Evolutionary conservation across 306 rosid species (phyloP), one percentile per base, ranked within the genome.

Genomic region (Pyrus bretschneideri): DNA sequence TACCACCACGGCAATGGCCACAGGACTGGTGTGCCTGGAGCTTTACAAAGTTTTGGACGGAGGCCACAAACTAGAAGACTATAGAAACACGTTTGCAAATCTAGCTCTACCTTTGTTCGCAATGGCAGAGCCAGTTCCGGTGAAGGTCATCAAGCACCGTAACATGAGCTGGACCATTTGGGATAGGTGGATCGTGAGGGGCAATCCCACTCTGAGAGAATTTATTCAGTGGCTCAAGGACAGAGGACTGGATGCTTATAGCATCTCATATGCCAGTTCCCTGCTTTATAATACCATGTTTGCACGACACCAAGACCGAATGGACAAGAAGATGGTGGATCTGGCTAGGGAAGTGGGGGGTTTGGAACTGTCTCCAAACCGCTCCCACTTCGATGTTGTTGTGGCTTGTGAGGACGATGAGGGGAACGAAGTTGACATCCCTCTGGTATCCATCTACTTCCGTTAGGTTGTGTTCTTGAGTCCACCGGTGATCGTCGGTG

Each of bases 371-470:
- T 97, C 96, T 67, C 9, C 88, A 9, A 88, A 92, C 79, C 96
- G 98, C 42, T 69, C 79, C 21, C 98, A 92, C 77, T 73, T 92
- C 51, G 98, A 95, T 51, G 90, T 92, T 6, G 97, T 95, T 5
- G 99, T 89, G 42, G 99, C 99, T 11, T 95, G 99, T 1, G 99
- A 95, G 88, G 99, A 95, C 33, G 97, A 95, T 0, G 97, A 92
- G 42, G 97, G 90, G 76, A 89, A 95, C 30, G 99, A 95, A 65
- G 81, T 92, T 64, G 99, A 95, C 83, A 88, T 95, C 70, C 99
- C 99, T 29, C 90, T 81, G 75, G 27, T 95, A 52, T 95, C 99
- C 25, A 85, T 95, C 82, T 95, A 95, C 83, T 95, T 85, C 89
- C 87, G 96, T 73, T 95, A 88, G 88, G 78, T 61, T 76, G 71